A percentile compares a stretch with the other conserved stretches of the same genome.
Conservation (phyloP, 768 basidiomycete genomes). For the Mycena leptocephala region DNA sequence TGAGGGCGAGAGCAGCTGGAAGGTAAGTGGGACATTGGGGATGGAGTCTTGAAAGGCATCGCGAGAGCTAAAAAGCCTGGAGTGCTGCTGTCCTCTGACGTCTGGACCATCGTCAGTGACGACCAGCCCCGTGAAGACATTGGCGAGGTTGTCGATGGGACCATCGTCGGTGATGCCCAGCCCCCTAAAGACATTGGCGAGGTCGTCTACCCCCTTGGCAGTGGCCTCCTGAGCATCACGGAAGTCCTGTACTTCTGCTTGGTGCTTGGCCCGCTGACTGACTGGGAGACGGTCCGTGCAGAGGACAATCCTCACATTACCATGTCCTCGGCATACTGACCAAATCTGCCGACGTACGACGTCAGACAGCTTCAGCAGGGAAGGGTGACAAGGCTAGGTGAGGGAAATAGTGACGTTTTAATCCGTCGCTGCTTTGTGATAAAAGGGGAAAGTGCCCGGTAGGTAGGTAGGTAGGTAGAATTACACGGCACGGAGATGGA, state of each 20-base stretch:
- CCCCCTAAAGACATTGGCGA: constrained; percentile 20
- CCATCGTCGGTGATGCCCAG: not conserved
- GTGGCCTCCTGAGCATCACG: not conserved
- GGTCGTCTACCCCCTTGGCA: not conserved
- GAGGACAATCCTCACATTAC: constrained; percentile 21
- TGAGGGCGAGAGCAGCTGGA: constrained; percentile 2
- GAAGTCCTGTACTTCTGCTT: not conserved
- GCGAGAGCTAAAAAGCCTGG: constrained; percentile 26
- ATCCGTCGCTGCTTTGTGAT: constrained; percentile 5
- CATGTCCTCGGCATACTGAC: constrained; percentile 8
- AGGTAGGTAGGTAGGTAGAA: too few relatives aligned
- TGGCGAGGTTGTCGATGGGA: not conserved
- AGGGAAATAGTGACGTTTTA: constrained; percentile 6
- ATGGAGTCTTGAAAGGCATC: constrained; percentile 19
- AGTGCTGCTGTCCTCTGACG: constrained; percentile 20
- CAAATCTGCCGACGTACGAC: constrained; percentile 2
- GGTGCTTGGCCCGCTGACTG: constrained; percentile 1
- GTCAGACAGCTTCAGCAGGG: constrained; percentile 5
- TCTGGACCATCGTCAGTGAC: constrained; percentile 20
- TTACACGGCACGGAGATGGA: too few relatives aligned
- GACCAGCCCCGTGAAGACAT: constrained; percentile 9
- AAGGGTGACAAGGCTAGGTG: not conserved
- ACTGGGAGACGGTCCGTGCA: not conserved
- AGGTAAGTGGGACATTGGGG: not conserved
- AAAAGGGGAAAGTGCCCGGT: constrained; percentile 23